A percentile compares a stretch with the other conserved stretches of the same genome.
Evolutionary conservation across 768 basidiomycete genomes (phyloP).

Genomic region (Hygrocybe punicea): DNA sequence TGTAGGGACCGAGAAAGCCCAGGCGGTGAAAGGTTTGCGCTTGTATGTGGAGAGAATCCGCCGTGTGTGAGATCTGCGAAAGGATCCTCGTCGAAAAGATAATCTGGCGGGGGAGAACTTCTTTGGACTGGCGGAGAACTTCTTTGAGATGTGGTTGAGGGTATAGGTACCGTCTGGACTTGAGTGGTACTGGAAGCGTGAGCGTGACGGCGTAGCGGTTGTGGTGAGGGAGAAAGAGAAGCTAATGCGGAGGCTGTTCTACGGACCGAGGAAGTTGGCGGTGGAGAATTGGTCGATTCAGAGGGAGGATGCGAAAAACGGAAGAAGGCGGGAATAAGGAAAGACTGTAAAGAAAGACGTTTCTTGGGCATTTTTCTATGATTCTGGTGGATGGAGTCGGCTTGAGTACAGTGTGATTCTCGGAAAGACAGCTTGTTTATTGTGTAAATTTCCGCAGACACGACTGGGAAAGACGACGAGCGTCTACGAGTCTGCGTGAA

Average conservation of each 20-base stretch:
- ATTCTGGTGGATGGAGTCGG: slow-evolving; percentile 12
- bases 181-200: background rate
- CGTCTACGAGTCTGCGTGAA: background rate
- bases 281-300: slow-evolving; percentile 20
- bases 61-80: slow-evolving; percentile 53
- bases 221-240: background rate
- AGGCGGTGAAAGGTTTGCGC: background rate
- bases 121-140: slow-evolving; percentile 31
- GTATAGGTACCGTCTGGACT: background rate
- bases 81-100: slow-evolving; percentile 67
- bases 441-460: background rate
- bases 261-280: slow-evolving; percentile 17
- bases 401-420: background rate
- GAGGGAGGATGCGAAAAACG: slow-evolving; percentile 26
- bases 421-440: background rate
- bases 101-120: slow-evolving; percentile 41
- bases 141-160: slow-evolving; percentile 12
- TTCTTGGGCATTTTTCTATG: slow-evolving; percentile 42
- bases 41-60: slow-evolving; percentile 4
- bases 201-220: background rate
- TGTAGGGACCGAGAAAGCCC: background rate
- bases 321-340: slow-evolving; percentile 49
- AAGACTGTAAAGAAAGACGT: slow-evolving; percentile 52
- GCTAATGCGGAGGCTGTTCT: slow-evolving; percentile 15
- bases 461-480: background rate